phyloP scores from a whole-genome alignment of 495 filamentous ascomycete species.

The Aspergillus kassunensis region DNA sequence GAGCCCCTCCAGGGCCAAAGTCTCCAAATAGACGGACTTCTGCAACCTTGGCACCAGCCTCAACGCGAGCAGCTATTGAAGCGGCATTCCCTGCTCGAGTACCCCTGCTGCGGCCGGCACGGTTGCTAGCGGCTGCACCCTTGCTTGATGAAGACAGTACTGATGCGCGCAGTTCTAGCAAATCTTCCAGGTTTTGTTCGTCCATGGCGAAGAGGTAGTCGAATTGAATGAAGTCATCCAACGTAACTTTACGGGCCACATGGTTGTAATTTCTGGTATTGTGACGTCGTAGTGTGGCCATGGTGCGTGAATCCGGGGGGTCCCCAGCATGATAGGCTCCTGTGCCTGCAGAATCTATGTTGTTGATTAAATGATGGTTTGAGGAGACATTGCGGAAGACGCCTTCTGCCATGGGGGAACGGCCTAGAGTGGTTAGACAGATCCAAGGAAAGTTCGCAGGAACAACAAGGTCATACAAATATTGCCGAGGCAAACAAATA shows the following conservation, averaged over 20 bases:
- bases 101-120: constrained; percentile 23
- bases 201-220: constrained; percentile 98
- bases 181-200: constrained; percentile 69
- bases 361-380: constrained; percentile 54
- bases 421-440: constrained; percentile 30
- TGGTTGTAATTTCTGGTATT: constrained; percentile 75
- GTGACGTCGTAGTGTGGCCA: constrained; percentile 71
- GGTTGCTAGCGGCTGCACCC: constrained; percentile 13
- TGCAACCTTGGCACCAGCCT: constrained; percentile 33
- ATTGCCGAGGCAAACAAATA: constrained; percentile 97
- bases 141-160: constrained; percentile 45
- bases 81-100: constrained; percentile 26
- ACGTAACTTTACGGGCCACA: constrained; percentile 66
- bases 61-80: constrained; percentile 29
- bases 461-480: constrained; percentile 60
- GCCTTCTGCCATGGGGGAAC: constrained; percentile 92
- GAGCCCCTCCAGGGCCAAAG: constrained; percentile 62
- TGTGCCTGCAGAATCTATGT: constrained; percentile 87
- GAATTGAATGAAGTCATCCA: constrained; percentile 72
- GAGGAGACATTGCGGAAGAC: constrained; percentile 74
- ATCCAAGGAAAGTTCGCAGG: background rate
- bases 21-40: constrained; percentile 81
- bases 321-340: constrained; percentile 75
- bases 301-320: constrained; percentile 75
- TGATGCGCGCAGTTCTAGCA: constrained; percentile 55